Evolutionary conservation across 768 basidiomycete genomes (phyloP).

Genomic region (Leccinum fibrillosum): DNA sequence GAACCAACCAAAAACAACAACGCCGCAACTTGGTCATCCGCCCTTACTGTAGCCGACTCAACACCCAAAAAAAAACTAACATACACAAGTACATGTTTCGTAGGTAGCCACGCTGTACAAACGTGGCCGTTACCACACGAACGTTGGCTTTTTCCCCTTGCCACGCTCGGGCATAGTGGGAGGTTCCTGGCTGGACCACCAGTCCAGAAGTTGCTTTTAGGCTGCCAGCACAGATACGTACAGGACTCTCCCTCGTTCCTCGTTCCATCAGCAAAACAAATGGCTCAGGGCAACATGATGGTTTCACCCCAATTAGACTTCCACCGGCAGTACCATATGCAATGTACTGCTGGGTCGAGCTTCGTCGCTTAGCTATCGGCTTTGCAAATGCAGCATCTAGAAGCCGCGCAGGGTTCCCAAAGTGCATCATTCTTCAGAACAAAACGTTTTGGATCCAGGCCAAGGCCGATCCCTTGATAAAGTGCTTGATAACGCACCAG

Average conservation of each 20-base stretch:
- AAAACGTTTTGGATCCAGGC: conserved; percentile 1
- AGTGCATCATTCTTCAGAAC: not conserved
- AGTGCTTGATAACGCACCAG: not conserved
- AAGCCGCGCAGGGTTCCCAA: not conserved
- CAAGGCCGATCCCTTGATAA: not conserved
- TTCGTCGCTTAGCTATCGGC: not conserved
- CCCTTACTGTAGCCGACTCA: not conserved
- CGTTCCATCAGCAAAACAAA: no score
- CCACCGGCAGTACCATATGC: no score
- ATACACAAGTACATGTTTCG: no score
- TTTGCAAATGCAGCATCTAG: not conserved
- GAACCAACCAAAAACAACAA: conserved; percentile 8
- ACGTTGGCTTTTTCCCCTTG: not conserved
- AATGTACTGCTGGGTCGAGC: no score
- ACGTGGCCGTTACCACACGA: not conserved
- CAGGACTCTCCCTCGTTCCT: no score
- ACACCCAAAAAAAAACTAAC: not conserved
- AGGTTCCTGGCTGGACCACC: not conserved
- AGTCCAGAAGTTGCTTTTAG: not conserved
- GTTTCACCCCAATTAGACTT: no score
- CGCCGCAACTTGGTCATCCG: not conserved
- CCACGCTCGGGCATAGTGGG: not conserved
- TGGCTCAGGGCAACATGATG: not conserved
- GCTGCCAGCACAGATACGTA: not conserved
- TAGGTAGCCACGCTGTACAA: not conserved